phyloP scores from a whole-genome alignment of 495 filamentous ascomycete species.

The Podospora fimiseda region DNA sequence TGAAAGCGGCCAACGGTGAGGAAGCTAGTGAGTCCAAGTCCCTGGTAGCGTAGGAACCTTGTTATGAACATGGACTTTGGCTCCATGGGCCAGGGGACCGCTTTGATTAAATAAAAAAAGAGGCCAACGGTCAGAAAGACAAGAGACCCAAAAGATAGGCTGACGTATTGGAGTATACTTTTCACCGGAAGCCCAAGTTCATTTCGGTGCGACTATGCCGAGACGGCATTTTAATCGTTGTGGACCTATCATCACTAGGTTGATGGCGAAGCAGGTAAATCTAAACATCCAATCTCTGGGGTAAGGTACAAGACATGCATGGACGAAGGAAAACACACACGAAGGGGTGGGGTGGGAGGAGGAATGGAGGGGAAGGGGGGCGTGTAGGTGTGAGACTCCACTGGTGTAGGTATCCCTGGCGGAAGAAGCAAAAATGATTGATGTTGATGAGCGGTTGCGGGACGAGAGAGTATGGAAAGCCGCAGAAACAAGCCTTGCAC shows the following conservation, averaged over 20 bases:
- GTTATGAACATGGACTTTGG: background rate
- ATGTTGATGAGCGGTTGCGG: background rate
- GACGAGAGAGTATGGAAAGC: slow-evolving; percentile 15
- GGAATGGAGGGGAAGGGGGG: slow-evolving; percentile 1
- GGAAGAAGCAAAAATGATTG: slow-evolving; percentile 1
- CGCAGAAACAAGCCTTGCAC: slow-evolving; percentile 23
- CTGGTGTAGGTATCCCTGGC: slow-evolving; percentile 9
- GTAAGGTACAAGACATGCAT: slow-evolving; percentile 10
- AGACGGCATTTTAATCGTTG: slow-evolving; percentile 13
- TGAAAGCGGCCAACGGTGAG: slow-evolving; percentile 6
- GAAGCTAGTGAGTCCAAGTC: slow-evolving; percentile 7
- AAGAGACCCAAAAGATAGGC: slow-evolving; percentile 8
- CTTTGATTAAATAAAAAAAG: slow-evolving; percentile 10
- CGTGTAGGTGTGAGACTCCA: too few species aligned
- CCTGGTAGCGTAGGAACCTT: slow-evolving; percentile 6
- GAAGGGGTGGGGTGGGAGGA: slow-evolving; percentile 8
- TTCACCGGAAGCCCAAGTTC: slow-evolving; percentile 5
- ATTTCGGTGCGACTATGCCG: slow-evolving; percentile 1
- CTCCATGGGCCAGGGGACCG: background rate
- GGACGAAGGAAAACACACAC: slow-evolving; percentile 8
- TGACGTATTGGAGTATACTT: slow-evolving; percentile 14
- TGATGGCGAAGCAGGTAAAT: slow-evolving; percentile 7
- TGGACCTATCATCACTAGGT: slow-evolving; percentile 6
- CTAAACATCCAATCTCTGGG: slow-evolving; percentile 6
- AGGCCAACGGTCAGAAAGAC: background rate